A percentile compares a stretch with the other conserved stretches of the same genome.
These are phyloP conservation scores for Xylariaceae sp. DNA, from an alignment of 2,329 filamentous ascomycete species.

Conservation along the genomic window DNA sequence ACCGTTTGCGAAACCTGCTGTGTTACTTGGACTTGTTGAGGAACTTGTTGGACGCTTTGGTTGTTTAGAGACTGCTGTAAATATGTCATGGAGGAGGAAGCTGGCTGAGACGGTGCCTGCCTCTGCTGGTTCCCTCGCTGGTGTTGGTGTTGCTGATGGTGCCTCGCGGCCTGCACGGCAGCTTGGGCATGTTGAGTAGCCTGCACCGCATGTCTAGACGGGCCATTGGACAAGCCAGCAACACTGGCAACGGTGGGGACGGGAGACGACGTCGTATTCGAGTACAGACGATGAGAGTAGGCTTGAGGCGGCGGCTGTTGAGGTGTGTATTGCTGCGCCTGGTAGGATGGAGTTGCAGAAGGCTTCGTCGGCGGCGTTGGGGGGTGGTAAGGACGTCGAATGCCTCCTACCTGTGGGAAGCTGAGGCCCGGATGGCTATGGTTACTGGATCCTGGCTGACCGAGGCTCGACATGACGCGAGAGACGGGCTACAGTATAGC, in stretches of 20 bases:
- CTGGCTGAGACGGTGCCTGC: constrained; percentile 31
- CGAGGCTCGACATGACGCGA: constrained; percentile 43
- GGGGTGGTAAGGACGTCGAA: constrained; percentile 45
- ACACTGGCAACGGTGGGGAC: constrained; percentile 44
- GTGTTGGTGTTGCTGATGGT: constrained; percentile 30
- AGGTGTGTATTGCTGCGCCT: constrained; percentile 47
- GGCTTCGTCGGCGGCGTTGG: constrained; percentile 51
- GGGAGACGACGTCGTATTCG: constrained; percentile 41
- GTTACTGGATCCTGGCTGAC: constrained; percentile 41
- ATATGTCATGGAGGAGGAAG: constrained; percentile 27
- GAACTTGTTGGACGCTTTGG: constrained; percentile 26
- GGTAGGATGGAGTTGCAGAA: constrained; percentile 50
- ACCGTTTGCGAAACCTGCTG: constrained; percentile 28
- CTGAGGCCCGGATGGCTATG: constrained; percentile 48
- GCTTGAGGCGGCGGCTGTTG: constrained; percentile 46
- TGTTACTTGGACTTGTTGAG: constrained; percentile 19
- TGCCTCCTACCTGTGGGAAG: constrained; percentile 44
- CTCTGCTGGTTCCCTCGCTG: constrained; percentile 31
- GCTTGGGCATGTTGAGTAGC: constrained; percentile 38
- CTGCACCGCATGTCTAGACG: constrained; percentile 42
- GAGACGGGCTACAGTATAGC: constrained; percentile 13
- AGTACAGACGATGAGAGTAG: constrained; percentile 51
- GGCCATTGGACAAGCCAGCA: constrained; percentile 44
- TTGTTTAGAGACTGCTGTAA: constrained; percentile 32
- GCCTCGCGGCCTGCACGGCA: constrained; percentile 27